phyloP scores from a whole-genome alignment of 495 filamentous ascomycete species.

The Aspergillus diversus region DNA sequence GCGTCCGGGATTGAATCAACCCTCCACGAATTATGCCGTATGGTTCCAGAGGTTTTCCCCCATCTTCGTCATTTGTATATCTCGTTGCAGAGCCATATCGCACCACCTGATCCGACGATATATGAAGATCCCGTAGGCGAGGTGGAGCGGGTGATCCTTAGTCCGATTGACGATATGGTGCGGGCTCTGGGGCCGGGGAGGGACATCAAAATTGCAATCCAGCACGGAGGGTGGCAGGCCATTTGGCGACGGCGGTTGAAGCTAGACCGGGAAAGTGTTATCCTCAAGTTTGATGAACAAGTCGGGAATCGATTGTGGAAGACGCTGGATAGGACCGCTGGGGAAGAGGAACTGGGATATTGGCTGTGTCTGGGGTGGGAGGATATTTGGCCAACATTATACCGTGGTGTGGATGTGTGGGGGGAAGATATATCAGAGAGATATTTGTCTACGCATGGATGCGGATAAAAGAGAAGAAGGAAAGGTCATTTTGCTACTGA shows the following conservation, averaged over 20 bases:
- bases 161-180: neutral
- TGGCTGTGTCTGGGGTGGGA: neutral
- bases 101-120: neutral
- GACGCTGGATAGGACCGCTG: neutral
- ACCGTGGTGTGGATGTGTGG: slow-evolving; percentile 2
- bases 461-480: neutral
- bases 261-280: neutral
- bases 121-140: neutral
- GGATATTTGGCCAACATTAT: neutral
- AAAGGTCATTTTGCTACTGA: neutral
- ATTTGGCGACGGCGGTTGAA: slow-evolving; percentile 2
- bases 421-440: neutral
- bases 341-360: neutral
- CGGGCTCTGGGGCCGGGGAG: slow-evolving; percentile 1
- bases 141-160: neutral
- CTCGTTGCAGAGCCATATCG: neutral
- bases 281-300: neutral
- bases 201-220: neutral
- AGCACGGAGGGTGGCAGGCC: neutral
- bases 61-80: neutral
- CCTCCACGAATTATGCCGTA: neutral
- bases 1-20: neutral
- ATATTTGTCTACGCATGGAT: neutral
- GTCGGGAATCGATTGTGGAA: neutral
- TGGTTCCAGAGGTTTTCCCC: neutral